Evolutionary conservation across 768 basidiomycete genomes (phyloP).

Genomic region (Tylopilus balloui): DNA sequence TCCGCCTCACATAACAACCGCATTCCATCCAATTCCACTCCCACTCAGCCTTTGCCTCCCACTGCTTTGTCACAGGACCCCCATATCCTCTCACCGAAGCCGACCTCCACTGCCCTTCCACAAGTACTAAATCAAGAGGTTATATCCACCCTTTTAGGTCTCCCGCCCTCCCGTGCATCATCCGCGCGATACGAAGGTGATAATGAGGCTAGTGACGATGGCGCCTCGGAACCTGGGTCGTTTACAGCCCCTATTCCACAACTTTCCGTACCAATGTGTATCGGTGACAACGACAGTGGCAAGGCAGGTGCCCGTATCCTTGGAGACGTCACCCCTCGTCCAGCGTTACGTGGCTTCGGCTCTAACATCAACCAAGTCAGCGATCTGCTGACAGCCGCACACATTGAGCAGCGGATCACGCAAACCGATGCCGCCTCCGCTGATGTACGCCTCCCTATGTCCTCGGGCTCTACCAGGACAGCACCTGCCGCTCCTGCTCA

Average conservation of each 20-base stretch:
- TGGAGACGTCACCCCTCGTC: slow-evolving; percentile 61
- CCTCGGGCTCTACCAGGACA: not conserved
- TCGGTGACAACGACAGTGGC: slow-evolving; percentile 15
- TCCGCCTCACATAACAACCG: slow-evolving; percentile 5
- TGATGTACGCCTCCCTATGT: slow-evolving; percentile 3
- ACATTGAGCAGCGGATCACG: slow-evolving; percentile 16
- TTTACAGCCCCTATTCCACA: slow-evolving; percentile 40
- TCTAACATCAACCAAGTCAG: slow-evolving; percentile 31
- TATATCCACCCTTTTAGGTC: slow-evolving; percentile 58
- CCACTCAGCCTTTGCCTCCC: slow-evolving; percentile 13
- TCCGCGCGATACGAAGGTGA: slow-evolving; percentile 53
- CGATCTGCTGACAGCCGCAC: slow-evolving; percentile 26
- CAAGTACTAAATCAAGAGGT: slow-evolving; percentile 72
- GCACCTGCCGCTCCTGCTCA: not conserved
- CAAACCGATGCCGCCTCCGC: slow-evolving; percentile 5
- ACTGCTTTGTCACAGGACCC: slow-evolving; percentile 26
- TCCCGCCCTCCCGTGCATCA: slow-evolving; percentile 38
- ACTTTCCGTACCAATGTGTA: slow-evolving; percentile 23
- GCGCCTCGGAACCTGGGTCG: slow-evolving; percentile 37
- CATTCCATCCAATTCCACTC: slow-evolving; percentile 2
- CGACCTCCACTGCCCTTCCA: slow-evolving; percentile 48
- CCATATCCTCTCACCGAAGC: slow-evolving; percentile 53
- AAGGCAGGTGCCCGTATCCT: slow-evolving; percentile 22
- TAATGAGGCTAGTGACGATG: slow-evolving; percentile 41
- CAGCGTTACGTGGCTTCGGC: slow-evolving; percentile 36